These are phyloP conservation scores for Tinospora cordifolia DNA, from an alignment of 164 flowering plant species.

Conservation along the genomic window DNA sequence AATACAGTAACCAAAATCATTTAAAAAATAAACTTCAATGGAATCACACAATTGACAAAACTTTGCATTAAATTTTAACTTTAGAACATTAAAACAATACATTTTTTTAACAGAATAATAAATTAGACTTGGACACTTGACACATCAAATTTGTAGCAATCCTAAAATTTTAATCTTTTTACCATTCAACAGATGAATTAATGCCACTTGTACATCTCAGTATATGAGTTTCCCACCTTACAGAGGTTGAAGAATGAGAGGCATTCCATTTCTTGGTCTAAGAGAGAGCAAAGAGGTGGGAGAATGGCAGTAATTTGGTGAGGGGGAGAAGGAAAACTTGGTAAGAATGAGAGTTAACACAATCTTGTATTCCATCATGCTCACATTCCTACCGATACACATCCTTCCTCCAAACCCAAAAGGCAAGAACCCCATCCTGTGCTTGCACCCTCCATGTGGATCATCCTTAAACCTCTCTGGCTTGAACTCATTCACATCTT, in stretches of 20 bases:
- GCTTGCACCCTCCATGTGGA: slow-evolving; percentile 66
- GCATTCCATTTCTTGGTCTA: slow-evolving; percentile 57
- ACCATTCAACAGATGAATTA: no score
- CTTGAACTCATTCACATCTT: slow-evolving; percentile 58
- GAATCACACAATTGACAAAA: no score
- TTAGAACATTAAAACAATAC: no score
- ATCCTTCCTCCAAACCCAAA: slow-evolving; percentile 92
- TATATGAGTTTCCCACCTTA: background rate
- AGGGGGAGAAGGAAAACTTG: slow-evolving; percentile 56
- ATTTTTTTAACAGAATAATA: no score
- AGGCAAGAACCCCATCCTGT: slow-evolving; percentile 82
- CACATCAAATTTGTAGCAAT: no score
- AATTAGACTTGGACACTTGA: no score
- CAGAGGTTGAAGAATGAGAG: slow-evolving; percentile 46
- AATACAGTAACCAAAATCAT: no score
- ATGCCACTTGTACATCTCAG: no score
- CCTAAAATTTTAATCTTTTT: no score
- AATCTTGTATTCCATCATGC: slow-evolving; percentile 70
- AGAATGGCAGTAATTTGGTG: slow-evolving; percentile 59
- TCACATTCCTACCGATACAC: slow-evolving; percentile 70
- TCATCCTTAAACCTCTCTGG: slow-evolving; percentile 75
- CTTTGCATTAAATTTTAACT: no score
- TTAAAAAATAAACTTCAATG: no score
- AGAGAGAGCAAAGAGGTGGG: slow-evolving; percentile 62
- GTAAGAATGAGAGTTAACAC: slow-evolving; percentile 48